Evolutionary conservation across 2,329 filamentous ascomycete genomes (phyloP).

Genomic region (Colletotrichum sansevieriae): DNA sequence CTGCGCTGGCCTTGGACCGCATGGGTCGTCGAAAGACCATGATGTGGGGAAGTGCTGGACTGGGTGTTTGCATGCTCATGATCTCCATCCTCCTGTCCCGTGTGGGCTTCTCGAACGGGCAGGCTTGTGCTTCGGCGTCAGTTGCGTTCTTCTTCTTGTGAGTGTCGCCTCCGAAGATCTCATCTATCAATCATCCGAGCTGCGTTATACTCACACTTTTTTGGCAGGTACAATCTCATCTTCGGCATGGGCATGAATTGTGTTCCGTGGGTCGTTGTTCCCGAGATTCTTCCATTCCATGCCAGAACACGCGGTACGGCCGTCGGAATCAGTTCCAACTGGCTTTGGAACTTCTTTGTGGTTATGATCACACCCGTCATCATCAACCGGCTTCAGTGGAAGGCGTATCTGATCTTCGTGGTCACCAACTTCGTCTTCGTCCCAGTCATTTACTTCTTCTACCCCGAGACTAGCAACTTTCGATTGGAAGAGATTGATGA

Average conservation of each 20-base stretch:
- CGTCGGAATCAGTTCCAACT: slow-evolving; percentile 52
- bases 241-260: slow-evolving; percentile 47
- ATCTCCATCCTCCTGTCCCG: slow-evolving; percentile 50
- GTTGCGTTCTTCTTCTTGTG: slow-evolving; percentile 54
- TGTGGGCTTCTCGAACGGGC: slow-evolving; percentile 37
- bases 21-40: slow-evolving; percentile 58
- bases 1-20: slow-evolving; percentile 51
- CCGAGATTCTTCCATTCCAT: slow-evolving; percentile 52
- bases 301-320: slow-evolving; percentile 51
- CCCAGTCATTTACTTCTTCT: slow-evolving; percentile 59
- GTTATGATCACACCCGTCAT: slow-evolving; percentile 66
- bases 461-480: slow-evolving; percentile 65
- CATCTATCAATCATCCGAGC: fast-evolving
- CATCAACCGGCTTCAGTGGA: slow-evolving; percentile 61
- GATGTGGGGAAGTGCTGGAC: slow-evolving; percentile 55
- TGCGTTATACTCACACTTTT: background rate
- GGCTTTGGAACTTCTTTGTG: slow-evolving; percentile 53
- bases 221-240: slow-evolving; percentile 48
- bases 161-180: slow-evolving; percentile 20
- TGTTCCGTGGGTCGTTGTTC: slow-evolving; percentile 54
- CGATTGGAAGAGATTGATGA: slow-evolving; percentile 65
- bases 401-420: slow-evolving; percentile 67
- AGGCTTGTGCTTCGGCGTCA: slow-evolving; percentile 45
- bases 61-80: slow-evolving; percentile 54
- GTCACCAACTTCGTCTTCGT: slow-evolving; percentile 59